These are phyloP conservation scores for Diplodia sapinea DNA, from an alignment of 2,329 filamentous ascomycete species.

Conservation along the genomic window DNA sequence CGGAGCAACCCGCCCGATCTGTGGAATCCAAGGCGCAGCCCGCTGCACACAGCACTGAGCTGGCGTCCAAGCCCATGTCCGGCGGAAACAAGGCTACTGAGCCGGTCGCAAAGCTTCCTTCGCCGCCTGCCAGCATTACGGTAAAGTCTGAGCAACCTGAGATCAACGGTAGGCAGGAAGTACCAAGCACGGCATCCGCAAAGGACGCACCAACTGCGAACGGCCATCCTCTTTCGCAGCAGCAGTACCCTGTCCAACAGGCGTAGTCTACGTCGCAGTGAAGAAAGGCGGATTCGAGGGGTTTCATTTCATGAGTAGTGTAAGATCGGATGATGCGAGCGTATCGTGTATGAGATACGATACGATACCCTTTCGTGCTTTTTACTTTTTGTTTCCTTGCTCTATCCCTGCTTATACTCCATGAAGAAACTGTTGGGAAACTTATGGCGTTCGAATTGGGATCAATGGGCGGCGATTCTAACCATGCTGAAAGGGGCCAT, in stretches of 20 bases:
- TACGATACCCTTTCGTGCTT: slow-evolving; percentile 20
- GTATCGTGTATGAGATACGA: slow-evolving; percentile 27
- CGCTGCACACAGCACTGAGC: neutral
- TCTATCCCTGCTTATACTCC: neutral
- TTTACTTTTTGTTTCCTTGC: neutral
- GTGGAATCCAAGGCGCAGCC: neutral
- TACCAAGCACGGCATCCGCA: neutral
- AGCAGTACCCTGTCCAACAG: neutral
- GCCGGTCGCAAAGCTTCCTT: slow-evolving; percentile 17
- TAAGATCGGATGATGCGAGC: slow-evolving; percentile 7
- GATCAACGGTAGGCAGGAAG: slow-evolving; percentile 13
- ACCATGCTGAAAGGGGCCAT: neutral
- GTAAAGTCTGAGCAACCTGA: slow-evolving; percentile 14
- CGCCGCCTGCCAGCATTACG: slow-evolving; percentile 20
- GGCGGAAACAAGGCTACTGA: neutral
- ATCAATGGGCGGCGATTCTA: neutral
- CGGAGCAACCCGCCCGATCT: neutral
- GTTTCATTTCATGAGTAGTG: neutral
- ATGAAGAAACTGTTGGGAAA: neutral
- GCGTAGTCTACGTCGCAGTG: neutral
- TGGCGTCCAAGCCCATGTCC: neutral
- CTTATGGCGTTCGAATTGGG: slow-evolving; percentile 7
- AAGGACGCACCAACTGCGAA: neutral
- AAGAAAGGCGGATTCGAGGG: neutral
- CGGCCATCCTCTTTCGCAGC: too few relatives aligned